phyloP scores from a whole-genome alignment of 768 basidiomycete genomes.

The Auricularia auricula-judae region DNA sequence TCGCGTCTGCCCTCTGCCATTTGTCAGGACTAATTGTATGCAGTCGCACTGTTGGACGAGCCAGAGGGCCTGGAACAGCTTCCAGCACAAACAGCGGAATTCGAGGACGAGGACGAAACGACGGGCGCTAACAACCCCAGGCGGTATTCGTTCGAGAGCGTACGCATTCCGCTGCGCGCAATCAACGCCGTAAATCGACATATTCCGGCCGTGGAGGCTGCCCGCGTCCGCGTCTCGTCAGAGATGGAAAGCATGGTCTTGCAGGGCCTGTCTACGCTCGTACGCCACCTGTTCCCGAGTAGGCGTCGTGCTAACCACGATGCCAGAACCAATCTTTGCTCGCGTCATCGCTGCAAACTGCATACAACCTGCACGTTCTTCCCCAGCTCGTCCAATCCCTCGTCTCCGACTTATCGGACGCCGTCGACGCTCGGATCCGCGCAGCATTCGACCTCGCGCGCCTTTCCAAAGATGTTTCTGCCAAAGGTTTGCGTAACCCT shows the following conservation, averaged over 20 bases:
- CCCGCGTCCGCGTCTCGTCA: slow-evolving; percentile 55
- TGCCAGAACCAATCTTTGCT: slow-evolving; percentile 81
- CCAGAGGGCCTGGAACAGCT: slow-evolving; percentile 9
- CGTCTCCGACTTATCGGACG: slow-evolving; percentile 66
- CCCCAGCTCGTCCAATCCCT: slow-evolving; percentile 75
- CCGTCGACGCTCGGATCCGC: slow-evolving; percentile 71
- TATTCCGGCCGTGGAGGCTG: slow-evolving; percentile 58
- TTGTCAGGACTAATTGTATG: not conserved
- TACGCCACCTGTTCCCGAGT: slow-evolving; percentile 24
- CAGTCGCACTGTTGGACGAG: slow-evolving; percentile 44
- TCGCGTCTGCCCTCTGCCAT: not conserved
- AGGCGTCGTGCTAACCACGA: slow-evolving; percentile 2
- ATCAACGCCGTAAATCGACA: slow-evolving; percentile 63
- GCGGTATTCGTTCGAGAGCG: slow-evolving; percentile 5
- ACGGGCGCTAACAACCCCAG: not conserved
- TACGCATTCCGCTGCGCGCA: slow-evolving; percentile 51
- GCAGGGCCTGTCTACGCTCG: slow-evolving; percentile 64
- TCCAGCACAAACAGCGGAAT: not conserved
- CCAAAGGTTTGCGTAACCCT: slow-evolving; percentile 45
- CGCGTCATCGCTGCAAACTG: slow-evolving; percentile 90
- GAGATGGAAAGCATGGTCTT: slow-evolving; percentile 93
- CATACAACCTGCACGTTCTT: slow-evolving; percentile 81
- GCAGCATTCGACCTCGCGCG: slow-evolving; percentile 77
- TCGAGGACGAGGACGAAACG: slow-evolving; percentile 12
- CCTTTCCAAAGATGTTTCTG: slow-evolving; percentile 75